Conservation (phyloP, 2,329 filamentous ascomycete genomes). For the Nothophaeocryptopus gaeumannii region DNA sequence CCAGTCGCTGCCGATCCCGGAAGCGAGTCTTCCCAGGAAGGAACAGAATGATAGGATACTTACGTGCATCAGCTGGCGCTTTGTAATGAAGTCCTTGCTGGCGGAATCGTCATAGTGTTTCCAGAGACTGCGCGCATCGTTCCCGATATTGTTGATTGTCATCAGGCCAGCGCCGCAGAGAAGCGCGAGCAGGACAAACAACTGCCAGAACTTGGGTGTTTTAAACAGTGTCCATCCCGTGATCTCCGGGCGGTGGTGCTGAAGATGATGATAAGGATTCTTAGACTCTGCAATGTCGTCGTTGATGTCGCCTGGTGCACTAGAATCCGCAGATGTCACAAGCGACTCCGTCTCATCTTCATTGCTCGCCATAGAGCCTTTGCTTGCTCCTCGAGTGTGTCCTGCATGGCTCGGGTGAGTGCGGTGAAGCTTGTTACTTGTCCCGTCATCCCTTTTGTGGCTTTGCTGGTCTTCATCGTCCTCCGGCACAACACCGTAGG, state of each 20-base stretch:
- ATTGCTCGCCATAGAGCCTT: constrained; percentile 33
- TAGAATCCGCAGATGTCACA: constrained; percentile 60
- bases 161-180: constrained; percentile 91
- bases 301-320: constrained; percentile 50
- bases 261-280: constrained; percentile 52
- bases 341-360: constrained; percentile 77
- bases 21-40: constrained; percentile 73
- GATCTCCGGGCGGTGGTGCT: constrained; percentile 77
- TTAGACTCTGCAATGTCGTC: constrained; percentile 44
- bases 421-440: constrained; percentile 18
- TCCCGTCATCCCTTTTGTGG: constrained; percentile 17
- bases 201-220: constrained; percentile 81
- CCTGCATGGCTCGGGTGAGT: constrained; percentile 3
- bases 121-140: constrained; percentile 82
- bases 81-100: constrained; percentile 69
- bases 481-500: constrained; percentile 57
- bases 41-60: constrained; percentile 88
- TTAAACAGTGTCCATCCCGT: constrained; percentile 74
- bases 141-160: constrained; percentile 99
- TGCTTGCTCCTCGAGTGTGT: constrained; percentile 12
- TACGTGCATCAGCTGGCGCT: constrained; percentile 85
- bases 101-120: constrained; percentile 74
- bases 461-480: constrained; percentile 25
- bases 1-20: constrained; percentile 82
- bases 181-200: constrained; percentile 84